Base-by-base conservation (phyloP, 495 filamentous ascomycete genomes). In the Penicillium atrosanguineum region DNA sequence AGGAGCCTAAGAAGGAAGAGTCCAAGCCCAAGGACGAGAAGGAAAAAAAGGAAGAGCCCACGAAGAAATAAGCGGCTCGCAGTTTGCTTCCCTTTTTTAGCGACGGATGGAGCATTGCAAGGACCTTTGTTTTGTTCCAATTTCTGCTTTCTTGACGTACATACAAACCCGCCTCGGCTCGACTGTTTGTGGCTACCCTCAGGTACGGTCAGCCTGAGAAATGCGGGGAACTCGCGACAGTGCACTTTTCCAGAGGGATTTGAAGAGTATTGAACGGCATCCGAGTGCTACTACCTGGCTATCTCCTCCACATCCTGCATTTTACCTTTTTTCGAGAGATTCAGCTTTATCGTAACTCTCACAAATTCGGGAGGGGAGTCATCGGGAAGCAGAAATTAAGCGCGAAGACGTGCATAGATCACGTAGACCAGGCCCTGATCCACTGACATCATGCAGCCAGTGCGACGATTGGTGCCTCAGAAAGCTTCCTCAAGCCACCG, bases 21-120 rank as follows among this genome's bases (percentile, higher is more conserved):
- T 40, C 57, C 23, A 51, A 49, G 42, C 15, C 55, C 23, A 23
- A 16, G 59, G 39, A 34, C 6, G 12, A 14, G 14, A 34, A 34
- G 31, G 31, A 14, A 34, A 34, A 34, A 8, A 34, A 34, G 31
- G 31, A 12, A 34, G 31, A 34, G 31, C 31, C 31, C 11, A 43
- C 55, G 53, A 65, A 65, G 57, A 57, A 57, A 55, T 58, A 51
- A 31, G 34, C 15, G 54, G 26, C 55, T 26, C 4, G 45, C 31
- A 43, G 36, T 55, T 54, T 48, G 31, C 48, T 39, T 57, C 46
- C 44, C 46, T 45, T 50, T 55, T 60, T 62, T 63, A 67, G 64
- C 64, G 64, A 62, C 55, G 64, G 64, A 64, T 62, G 64, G 61
- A 67, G 64, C 64, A 67, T 67, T 61, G 61, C 61, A 57, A 62